Evolutionary conservation across 768 basidiomycete genomes (phyloP), one percentile per base, ranked within the genome.

Genomic region (Rhizopogon vesiculosus): DNA sequence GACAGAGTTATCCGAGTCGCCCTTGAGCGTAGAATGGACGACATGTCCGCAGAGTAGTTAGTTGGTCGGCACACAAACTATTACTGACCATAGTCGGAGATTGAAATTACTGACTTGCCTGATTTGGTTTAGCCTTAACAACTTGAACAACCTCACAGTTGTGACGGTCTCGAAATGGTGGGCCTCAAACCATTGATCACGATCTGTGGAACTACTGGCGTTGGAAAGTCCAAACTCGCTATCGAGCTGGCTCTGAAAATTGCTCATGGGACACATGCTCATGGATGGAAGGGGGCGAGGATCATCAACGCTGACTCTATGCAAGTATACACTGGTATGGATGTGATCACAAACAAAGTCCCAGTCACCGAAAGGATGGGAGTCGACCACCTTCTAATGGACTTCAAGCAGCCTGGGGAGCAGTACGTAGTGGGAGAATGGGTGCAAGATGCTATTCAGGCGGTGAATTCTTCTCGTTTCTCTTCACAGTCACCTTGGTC

Each of bases 271-370:
- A n/a, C 51, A 25, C 54, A 63, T 42, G 62, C 60, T 29, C 69
- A 72, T 62, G 73, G 70, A 45, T 87, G 84, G 79, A 72, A 69
- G 13, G 82, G 84, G 12, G 87, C 85, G 7, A 83, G 85, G 64
- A 80, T 98, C 61, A 86, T 99, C 66, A 98, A 98, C 66, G 92
- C 95, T 9, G 97, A 99, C 71, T 85, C 96, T 12, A 98, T 99
- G 96, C 97, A 99, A 70, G 86, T 93, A 12, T 98, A 98, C 69
- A 76, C 77, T 16, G 96, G 96, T 0, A 80, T 98, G 69, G 89
- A 97, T 70, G 76, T 95, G 50, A 86, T 98, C 64, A 98, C 96
- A 28, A 98, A 98, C 72, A 98, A 99, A 73, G 80, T 94, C 15
- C 82, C 94, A 1, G 64, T 76, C 12, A 72, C 78, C 29, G 94